These are phyloP conservation scores for Ascochyta pisi DNA, from an alignment of 2,329 filamentous ascomycete species.

Conservation along the genomic window DNA sequence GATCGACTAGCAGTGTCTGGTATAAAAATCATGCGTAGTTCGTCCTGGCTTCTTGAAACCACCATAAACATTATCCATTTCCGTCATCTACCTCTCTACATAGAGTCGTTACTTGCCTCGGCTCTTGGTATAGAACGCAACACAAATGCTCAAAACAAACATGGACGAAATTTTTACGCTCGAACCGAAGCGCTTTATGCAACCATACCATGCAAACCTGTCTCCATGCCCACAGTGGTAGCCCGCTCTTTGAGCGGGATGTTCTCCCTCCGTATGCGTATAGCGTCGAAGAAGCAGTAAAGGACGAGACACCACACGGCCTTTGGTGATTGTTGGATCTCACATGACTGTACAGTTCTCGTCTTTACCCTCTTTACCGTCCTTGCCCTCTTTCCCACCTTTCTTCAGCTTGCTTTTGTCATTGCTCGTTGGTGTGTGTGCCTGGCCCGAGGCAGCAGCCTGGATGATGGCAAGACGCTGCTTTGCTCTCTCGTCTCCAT, in stretches of 20 bases:
- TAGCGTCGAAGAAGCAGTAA: not conserved
- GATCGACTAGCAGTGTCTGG: no score
- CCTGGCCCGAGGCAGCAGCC: conserved; percentile 72
- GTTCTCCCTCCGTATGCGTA: not conserved
- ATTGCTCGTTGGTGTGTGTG: conserved; percentile 22
- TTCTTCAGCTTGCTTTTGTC: conserved; percentile 46
- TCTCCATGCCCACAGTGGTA: conserved; percentile 22
- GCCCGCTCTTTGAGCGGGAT: not conserved
- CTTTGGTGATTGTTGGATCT: not conserved
- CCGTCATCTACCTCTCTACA: conserved; percentile 3
- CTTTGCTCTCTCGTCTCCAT: conserved; percentile 88
- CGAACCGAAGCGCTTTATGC: conserved; percentile 27
- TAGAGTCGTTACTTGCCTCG: conserved; percentile 7
- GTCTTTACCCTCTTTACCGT: conserved; percentile 38
- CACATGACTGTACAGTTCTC: conserved; percentile 51
- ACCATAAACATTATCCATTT: conserved; percentile 7
- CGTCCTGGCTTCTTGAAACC: not conserved
- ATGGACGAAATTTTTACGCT: conserved; percentile 21
- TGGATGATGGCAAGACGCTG: conserved; percentile 86
- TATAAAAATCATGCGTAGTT: not conserved
- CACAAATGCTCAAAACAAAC: conserved; percentile 13
- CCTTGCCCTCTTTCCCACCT: conserved; percentile 19
- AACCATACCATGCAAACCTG: conserved; percentile 24
- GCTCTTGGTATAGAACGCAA: conserved; percentile 23
- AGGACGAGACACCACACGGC: not conserved